Evolutionary conservation across 352 stramenopile species (phyloP).

Genomic region (Pythium guiyangense): DNA sequence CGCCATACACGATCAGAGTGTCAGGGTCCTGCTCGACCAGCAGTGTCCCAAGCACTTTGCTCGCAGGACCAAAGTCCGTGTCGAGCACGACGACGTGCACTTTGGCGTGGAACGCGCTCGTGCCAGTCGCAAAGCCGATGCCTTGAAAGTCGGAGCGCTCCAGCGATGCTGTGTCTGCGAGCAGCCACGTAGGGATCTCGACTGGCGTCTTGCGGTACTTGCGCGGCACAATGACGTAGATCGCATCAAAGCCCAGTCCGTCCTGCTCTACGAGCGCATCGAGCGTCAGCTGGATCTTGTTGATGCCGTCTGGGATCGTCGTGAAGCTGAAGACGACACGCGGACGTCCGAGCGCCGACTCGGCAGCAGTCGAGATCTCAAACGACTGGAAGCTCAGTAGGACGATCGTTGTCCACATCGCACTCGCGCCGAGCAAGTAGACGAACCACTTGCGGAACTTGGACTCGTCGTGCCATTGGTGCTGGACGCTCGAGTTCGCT

Average conservation of each 20-base stretch:
- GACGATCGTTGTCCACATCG: slow-evolving; percentile 33
- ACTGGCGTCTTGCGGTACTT: slow-evolving; percentile 29
- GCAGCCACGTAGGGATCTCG: slow-evolving; percentile 38
- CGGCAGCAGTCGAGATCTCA: slow-evolving; percentile 15
- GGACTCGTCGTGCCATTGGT: not conserved
- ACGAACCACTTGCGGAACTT: slow-evolving; percentile 20
- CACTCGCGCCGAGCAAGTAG: slow-evolving; percentile 21
- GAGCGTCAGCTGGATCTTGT: slow-evolving; percentile 31
- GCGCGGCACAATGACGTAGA: slow-evolving; percentile 48
- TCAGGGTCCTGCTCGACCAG: slow-evolving; percentile 48
- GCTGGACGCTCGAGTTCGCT: not conserved
- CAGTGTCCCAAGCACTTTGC: slow-evolving; percentile 45
- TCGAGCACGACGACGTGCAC: slow-evolving; percentile 36
- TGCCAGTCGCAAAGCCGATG: slow-evolving; percentile 25
- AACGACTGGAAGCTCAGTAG: slow-evolving; percentile 35
- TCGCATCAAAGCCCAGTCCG: slow-evolving; percentile 29
- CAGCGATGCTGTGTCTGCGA: slow-evolving; percentile 11
- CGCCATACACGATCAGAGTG: slow-evolving; percentile 59
- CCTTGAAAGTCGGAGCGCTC: slow-evolving; percentile 25
- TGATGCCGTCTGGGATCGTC: slow-evolving; percentile 30
- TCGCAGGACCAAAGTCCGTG: slow-evolving; percentile 47
- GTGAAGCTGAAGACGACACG: slow-evolving; percentile 61
- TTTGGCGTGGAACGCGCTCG: slow-evolving; percentile 31
- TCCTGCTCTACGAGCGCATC: slow-evolving; percentile 34
- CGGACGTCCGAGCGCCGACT: slow-evolving; percentile 18